A percentile compares a stretch with the other conserved stretches of the same genome.
These are phyloP conservation scores for Persicaria maculosa DNA, from an alignment of 148 eudicot genomes.

Conservation along the genomic window DNA sequence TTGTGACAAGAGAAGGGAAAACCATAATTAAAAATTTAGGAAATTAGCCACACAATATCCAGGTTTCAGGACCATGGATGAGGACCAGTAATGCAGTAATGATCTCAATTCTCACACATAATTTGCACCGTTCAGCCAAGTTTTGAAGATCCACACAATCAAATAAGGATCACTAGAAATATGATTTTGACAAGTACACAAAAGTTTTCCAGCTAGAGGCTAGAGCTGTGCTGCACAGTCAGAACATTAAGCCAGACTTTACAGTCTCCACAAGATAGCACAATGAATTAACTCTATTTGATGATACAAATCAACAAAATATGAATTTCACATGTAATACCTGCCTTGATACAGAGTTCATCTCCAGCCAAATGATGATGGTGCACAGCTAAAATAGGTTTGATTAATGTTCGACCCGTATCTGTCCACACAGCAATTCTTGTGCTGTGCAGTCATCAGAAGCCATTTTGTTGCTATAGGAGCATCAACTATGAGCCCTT, in stretches of 20 bases:
- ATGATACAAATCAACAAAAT: too few relatives aligned
- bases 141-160: not conserved
- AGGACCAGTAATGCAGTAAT: not conserved
- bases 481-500: slow-evolving; percentile 50
- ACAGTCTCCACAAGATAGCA: not conserved
- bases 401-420: slow-evolving; percentile 55
- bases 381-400: not conserved
- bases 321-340: slow-evolving; percentile 3
- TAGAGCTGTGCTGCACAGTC: not conserved
- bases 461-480: slow-evolving; percentile 51
- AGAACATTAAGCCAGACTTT: not conserved
- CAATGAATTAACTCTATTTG: not conserved
- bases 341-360: not conserved
- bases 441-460: slow-evolving; percentile 76
- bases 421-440: slow-evolving; percentile 82
- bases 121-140: not conserved
- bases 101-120: not conserved
- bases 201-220: not conserved
- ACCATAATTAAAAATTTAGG: too few relatives aligned
- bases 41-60: slow-evolving; percentile 3
- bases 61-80: not conserved
- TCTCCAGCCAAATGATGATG: not conserved
- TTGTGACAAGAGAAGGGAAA: too few relatives aligned
- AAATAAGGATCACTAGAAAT: not conserved
- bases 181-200: not conserved